phyloP scores from a whole-genome alignment of 306 rosid species.

The Hippophae rhamnoides region DNA sequence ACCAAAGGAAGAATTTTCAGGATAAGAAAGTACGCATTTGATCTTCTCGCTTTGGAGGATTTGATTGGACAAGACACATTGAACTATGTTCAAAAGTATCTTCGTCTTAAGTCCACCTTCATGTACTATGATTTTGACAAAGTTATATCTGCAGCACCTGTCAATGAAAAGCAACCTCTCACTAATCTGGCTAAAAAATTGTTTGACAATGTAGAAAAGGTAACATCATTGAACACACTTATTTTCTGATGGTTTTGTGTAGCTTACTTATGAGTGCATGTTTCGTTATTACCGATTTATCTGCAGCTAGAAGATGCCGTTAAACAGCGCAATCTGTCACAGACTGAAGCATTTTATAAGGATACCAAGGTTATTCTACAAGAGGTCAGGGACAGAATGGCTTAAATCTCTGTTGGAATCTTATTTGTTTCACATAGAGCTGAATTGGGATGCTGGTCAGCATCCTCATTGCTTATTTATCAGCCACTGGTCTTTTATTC shows the following conservation, averaged over 20 bases:
- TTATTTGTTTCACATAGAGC: slow-evolving; percentile 2
- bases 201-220: slow-evolving; percentile 83
- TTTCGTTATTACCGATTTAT: background rate
- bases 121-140: slow-evolving; percentile 83
- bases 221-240: slow-evolving; percentile 1
- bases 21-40: slow-evolving; percentile 64
- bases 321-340: slow-evolving; percentile 37
- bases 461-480: background rate
- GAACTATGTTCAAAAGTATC: slow-evolving; percentile 69
- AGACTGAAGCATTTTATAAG: slow-evolving; percentile 39
- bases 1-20: slow-evolving; percentile 57
- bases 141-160: slow-evolving; percentile 58
- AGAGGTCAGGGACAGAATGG: slow-evolving; percentile 79
- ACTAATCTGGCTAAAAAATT: slow-evolving; percentile 63
- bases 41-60: slow-evolving; percentile 83
- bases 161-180: slow-evolving; percentile 55
- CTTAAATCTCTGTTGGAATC: slow-evolving; percentile 16
- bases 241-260: background rate
- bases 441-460: background rate
- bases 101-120: slow-evolving; percentile 72
- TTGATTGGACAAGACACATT: slow-evolving; percentile 60
- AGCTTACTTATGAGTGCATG: background rate
- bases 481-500: slow-evolving; percentile 1
- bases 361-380: slow-evolving; percentile 62
- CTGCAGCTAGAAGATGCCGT: slow-evolving; percentile 76